Evolutionary conservation across 2,329 filamentous ascomycete genomes (phyloP).

Genomic region (Hirsutella rhossiliensis): DNA sequence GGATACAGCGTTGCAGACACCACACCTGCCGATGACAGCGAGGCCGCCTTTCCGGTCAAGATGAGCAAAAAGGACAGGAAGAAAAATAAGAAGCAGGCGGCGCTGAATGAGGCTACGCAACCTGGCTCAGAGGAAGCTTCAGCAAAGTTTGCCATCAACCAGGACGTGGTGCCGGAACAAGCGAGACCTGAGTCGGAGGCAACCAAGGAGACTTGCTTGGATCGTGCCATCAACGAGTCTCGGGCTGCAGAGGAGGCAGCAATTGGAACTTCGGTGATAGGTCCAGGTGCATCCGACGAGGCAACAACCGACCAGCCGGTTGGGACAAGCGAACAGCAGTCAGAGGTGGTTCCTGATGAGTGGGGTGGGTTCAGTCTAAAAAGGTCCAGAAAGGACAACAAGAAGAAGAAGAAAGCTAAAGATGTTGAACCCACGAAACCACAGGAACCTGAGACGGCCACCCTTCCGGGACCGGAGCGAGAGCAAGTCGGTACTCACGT

Average conservation of each 20-base stretch:
- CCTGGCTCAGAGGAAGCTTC: not conserved
- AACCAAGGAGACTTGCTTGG: not conserved
- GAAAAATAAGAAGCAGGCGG: slow-evolving; percentile 19
- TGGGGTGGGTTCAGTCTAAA: slow-evolving; percentile 16
- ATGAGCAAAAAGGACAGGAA: slow-evolving; percentile 23
- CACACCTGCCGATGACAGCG: slow-evolving; percentile 1
- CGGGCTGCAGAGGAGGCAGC: slow-evolving; percentile 1
- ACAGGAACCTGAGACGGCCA: slow-evolving; percentile 15
- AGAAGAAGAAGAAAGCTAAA: slow-evolving; percentile 22
- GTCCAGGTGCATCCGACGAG: slow-evolving; percentile 6
- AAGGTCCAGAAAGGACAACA: slow-evolving; percentile 19
- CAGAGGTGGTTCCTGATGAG: slow-evolving; percentile 15
- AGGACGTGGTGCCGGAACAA: not conserved
- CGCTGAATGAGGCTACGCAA: slow-evolving; percentile 9
- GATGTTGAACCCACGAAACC: slow-evolving; percentile 14
- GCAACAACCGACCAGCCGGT: slow-evolving; percentile 8
- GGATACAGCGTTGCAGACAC: not conserved
- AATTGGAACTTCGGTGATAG: not conserved
- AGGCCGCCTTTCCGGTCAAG: slow-evolving; percentile 10
- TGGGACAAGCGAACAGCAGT: slow-evolving; percentile 9
- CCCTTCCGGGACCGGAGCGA: slow-evolving; percentile 6
- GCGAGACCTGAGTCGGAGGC: not conserved
- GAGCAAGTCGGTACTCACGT: slow-evolving; percentile 8
- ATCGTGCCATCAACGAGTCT: not conserved
- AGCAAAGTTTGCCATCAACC: not conserved